Conservation (phyloP, 768 basidiomycete species). For the Rhodotorula taiwanensis region DNA sequence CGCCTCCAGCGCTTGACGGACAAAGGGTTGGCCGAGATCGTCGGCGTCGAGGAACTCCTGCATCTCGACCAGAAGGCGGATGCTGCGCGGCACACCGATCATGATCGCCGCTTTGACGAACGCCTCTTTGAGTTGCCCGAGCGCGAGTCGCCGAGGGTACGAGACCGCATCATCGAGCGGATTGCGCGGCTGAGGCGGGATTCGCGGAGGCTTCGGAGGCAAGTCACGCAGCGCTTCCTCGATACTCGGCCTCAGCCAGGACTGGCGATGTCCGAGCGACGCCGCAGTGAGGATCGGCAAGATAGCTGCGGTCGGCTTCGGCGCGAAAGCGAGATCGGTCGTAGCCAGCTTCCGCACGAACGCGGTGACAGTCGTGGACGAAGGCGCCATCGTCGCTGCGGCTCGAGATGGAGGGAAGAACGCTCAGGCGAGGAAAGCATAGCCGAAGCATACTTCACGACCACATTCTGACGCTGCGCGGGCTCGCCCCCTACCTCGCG, state of each 20-base stretch:
- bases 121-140: conserved; percentile 31
- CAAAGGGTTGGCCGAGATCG: conserved; percentile 3
- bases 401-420: too few species aligned
- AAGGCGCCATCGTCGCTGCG: not conserved
- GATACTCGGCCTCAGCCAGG: conserved; percentile 15
- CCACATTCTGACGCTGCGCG: too few species aligned
- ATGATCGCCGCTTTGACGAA: conserved; percentile 32
- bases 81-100: conserved; percentile 30
- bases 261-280: conserved; percentile 6
- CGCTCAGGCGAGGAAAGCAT: too few species aligned
- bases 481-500: too few species aligned
- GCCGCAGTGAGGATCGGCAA: conserved; percentile 20
- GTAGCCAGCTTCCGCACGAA: not conserved
- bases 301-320: not conserved
- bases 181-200: not conserved
- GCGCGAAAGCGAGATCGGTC: not conserved
- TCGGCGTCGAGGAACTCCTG: not conserved
- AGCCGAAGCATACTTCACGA: too few species aligned
- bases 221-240: not conserved
- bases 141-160: conserved; percentile 25
- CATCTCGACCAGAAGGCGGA: conserved; percentile 18
- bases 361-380: not conserved
- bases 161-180: not conserved
- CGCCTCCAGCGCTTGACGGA: conserved; percentile 4
- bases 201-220: too few species aligned